Base-by-base conservation (phyloP, 2,329 filamentous ascomycete species). In the Calonectria leucothoes region DNA sequence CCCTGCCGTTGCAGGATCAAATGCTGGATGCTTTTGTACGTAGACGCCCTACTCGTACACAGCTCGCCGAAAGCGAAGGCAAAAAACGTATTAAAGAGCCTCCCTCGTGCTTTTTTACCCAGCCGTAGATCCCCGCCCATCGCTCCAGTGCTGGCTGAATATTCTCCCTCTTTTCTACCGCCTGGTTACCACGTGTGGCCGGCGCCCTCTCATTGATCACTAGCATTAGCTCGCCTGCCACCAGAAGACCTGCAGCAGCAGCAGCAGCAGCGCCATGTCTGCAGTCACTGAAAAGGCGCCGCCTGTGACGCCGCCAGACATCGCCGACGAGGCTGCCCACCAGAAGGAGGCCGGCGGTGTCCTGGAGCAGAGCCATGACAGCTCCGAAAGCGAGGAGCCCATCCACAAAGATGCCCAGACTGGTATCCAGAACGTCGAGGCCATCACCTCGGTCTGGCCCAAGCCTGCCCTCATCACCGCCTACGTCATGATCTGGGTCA, bases 401-500 rank as follows among this genome's bases (percentile, higher is more conserved):
- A 12, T 66, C 27, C 52, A 63, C 57, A 25, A 49, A 51, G 57
- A 70, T 27, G 78, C 78, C 31, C 81, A 85, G 75, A 74, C 80
- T 25, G 84, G 86, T 68, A 84, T 87, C 42, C 82, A 82, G 68
- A 79, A 83, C 45, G 83, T 86, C 45, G 83, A 88, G 72, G 85
- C 84, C 29, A 82, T 83, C 37, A 85, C 86, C 5, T 77, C 80
- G 11, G 81, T 84, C 20, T 88, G 85, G 85, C 84, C 84, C 1
- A 83, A 76, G 69, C 78, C 80, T 1, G 79, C 84, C 39, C 81
- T 88, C 42, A 80, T 84, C 35, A 64, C 78, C 31, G 84, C 84
- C 42, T 88, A 87, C 73, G 69, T 74, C 51, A 76, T 84, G 79
- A 69, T 89, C 71, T 89, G 86, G 82, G 63, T 87, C 39, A 85